Evolutionary conservation across 2,329 filamentous ascomycete species (phyloP), one percentile per base, ranked within the genome.

Genomic region (Hypoxylon sp.): DNA sequence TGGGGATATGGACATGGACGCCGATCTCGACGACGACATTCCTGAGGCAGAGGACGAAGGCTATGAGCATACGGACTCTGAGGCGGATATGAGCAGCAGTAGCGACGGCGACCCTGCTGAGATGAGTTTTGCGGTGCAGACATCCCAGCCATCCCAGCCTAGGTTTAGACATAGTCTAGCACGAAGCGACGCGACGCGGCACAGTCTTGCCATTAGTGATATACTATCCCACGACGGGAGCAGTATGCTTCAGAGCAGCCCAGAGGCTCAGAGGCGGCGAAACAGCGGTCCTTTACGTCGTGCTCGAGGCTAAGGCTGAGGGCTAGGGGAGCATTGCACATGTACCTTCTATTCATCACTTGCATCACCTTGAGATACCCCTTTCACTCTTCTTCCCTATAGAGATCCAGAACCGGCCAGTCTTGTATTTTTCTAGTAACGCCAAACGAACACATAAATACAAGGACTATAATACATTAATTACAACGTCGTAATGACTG

Each of bases 51-150:
- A 88, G 74, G 83, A 82, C 74, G 87, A 84, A 24, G 87, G 88
- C 72, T 94, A 93, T 81, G 91, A 94, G 81, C 91, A 94, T 77
- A 94, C 92, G 8, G 92, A 94, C 79, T 91, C 91, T 1, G 91
- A 93, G 71, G 90, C 85, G 8, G 89, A 90, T 39, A 11, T 54
- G 56, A 85, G 80, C 65, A 87, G 84, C 75, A 86, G 84, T 67
- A 81, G 81, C 53, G 80, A 81, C 24, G 81, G 82, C 5, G 79
- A 82, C 10, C 73, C 73, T 1, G 73, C 64, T 17, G 76, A 78
- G 51, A 68, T 82, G 60, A 82, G 81, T 68, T 84, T 83, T 61
- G 80, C 73, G 5, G 65, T 72, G 14, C 71, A 78, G 73, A 54
- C 72, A 60, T 56, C 81, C 72, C 72, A 78, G 72, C 48, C 78